Base-by-base conservation (phyloP, 2,329 filamentous ascomycete genomes). In the Harringtonia lauricola region DNA sequence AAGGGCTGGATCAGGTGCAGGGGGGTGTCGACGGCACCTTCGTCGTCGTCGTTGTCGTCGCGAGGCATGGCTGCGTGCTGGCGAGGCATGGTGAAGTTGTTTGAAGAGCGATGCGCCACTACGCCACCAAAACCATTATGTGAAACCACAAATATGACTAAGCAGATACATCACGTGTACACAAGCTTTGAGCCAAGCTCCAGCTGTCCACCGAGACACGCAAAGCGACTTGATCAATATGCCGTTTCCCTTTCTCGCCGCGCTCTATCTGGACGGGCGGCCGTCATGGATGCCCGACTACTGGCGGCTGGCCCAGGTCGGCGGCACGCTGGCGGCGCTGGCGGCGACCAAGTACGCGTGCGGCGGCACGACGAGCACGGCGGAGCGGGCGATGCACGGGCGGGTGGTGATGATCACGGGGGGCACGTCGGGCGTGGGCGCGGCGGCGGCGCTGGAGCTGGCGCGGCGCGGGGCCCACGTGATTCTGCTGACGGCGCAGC, bases 371-470 rank as follows among this genome's bases (percentile, higher is more conserved):
- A 67, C 64, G 52, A 95, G 92, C 62, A 65, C 64, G 35, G 75
- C 85, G 22, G 88, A 95, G 59, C 76, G 86, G 47, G 73, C 83
- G 44, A 88, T 98, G 80, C 88, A 95, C 62, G 88, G 87, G 39
- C 94, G 94, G 59, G 87, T 98, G 39, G 74, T 95, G 36, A 81
- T 98, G 71, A 77, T 98, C 42, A 98, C 92, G 17, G 89, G 92
- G 52, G 92, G 90, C 24, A 98, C 92, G 42, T 90, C 89, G 37
- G 92, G 92, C 14, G 84, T 98, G 58, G 92, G 92, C 40, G 85
- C 87, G 47, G 73, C 77, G 45, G 76, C 86, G 36, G 84, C 83
- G 6, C 70, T 77, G 51, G 76, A 82, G 46, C 76, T 98, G 42
- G 90, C 90, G 43, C 59, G 67, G 17, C 79, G 88, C 51, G 92